Base-by-base conservation (phyloP, 257 asterid genomes). In the Verbascum thapsus region DNA sequence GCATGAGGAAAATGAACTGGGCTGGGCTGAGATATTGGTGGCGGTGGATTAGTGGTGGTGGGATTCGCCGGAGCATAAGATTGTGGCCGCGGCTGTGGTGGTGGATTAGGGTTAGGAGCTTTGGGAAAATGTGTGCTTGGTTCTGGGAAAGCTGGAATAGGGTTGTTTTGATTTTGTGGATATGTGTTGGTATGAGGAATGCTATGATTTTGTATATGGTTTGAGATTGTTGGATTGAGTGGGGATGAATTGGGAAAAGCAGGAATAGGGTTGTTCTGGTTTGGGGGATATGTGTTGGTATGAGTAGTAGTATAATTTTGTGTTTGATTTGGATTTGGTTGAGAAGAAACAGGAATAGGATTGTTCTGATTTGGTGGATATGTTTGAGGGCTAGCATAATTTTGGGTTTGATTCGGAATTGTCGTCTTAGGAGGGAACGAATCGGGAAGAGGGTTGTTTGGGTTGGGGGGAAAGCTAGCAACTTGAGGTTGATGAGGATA, bases 51-150 rank as follows among this genome's bases (percentile, higher is more conserved):
- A 4, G 38, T 16, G 63, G 58, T 23, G 59, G 68, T 18, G 58
- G 64, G 74, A 73, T 4, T 38, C 11, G 0, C 75, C 61, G 38
- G 54, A n/a, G n/a, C n/a, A n/a, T n/a, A n/a, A 9, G 69, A 53
- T 8, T 37, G 59, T 22, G 71, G 59, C 3, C 51, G n/a, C n/a
- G n/a, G n/a, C n/a, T n/a, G 64, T 3, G 72, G 72, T 13, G 60
- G 65, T 0, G 16, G 48, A 50, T 48, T 40, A 17, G 49, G 18
- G 53, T 34, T 9, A 17, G 69, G 34, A 4, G 37, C 7, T 32
- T 48, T 53, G 16, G 16, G 5, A n/a, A n/a, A n/a, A n/a, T n/a
- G n/a, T n/a, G n/a, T n/a, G n/a, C n/a, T n/a, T n/a, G n/a, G n/a
- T n/a, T n/a, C n/a, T n/a, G n/a, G n/a, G n/a, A n/a, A n/a, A n/a